These are phyloP conservation scores for Cornus suecica DNA, from an alignment of 148 eudicot species.

Conservation along the genomic window DNA sequence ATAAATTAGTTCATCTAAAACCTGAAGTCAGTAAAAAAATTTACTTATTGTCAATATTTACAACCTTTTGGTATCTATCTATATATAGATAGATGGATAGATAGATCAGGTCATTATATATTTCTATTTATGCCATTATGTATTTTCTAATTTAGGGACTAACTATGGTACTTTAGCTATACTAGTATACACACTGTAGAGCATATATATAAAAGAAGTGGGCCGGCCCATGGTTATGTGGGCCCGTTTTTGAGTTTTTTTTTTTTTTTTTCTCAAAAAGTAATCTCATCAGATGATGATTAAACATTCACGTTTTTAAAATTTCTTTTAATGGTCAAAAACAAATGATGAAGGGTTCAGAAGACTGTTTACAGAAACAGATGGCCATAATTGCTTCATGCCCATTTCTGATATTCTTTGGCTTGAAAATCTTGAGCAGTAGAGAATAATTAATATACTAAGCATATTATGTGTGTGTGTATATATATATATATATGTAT, in stretches of 20 bases:
- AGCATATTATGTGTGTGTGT: too few relatives aligned
- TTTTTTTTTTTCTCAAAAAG: slow-evolving; percentile 10
- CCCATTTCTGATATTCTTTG: slow-evolving; percentile 11
- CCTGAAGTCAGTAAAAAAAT: not conserved
- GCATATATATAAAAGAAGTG: slow-evolving; percentile 4
- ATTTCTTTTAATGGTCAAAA: slow-evolving; percentile 26
- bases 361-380: slow-evolving; percentile 10
- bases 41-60: not conserved
- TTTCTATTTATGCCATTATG: not conserved
- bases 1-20: slow-evolving; percentile 16
- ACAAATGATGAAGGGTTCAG: slow-evolving; percentile 31
- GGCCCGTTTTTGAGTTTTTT: slow-evolving; percentile 23
- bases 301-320: slow-evolving; percentile 24
- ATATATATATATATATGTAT: not conserved
- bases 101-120: not conserved
- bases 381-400: slow-evolving; percentile 19
- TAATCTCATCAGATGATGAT: slow-evolving; percentile 29
- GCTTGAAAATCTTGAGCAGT: not conserved
- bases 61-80: not conserved
- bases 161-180: too few relatives aligned
- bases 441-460: not conserved
- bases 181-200: not conserved
- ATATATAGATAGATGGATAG: too few relatives aligned
- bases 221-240: slow-evolving; percentile 1
- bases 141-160: not conserved